Percentiles rank a stretch among this genome's conserved stretches.
Conservation (phyloP, 2,329 filamentous ascomycete species). For the Colletotrichum kahawae region DNA sequence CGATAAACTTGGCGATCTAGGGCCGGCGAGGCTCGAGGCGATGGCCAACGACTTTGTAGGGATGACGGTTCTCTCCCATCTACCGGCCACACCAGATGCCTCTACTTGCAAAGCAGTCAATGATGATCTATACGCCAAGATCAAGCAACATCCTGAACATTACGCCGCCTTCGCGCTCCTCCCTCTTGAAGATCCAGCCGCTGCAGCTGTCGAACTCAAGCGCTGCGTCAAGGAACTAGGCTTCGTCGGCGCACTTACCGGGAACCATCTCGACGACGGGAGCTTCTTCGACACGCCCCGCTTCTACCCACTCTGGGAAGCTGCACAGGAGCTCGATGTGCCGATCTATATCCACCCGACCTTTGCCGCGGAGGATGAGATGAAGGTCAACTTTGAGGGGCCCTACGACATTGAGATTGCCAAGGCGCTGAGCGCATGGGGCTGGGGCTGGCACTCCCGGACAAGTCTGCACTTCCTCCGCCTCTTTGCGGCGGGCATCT, state of each 20-base stretch:
- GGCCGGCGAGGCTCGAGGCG: neutral
- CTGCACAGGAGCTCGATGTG: constrained; percentile 49
- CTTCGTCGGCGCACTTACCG: constrained; percentile 34
- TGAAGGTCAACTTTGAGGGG: neutral
- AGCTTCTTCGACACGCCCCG: constrained; percentile 33
- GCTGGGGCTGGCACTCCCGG: constrained; percentile 13
- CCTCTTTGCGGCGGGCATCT: constrained; percentile 38
- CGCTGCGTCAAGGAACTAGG: constrained; percentile 32
- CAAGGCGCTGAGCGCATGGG: constrained; percentile 59
- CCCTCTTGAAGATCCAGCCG: constrained; percentile 25
- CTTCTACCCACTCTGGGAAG: constrained; percentile 34
- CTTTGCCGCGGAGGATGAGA: constrained; percentile 22
- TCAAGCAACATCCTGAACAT: constrained; percentile 35
- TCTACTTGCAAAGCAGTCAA: neutral
- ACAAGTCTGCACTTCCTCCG: constrained; percentile 34
- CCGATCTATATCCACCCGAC: constrained; percentile 56
- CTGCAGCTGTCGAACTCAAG: constrained; percentile 32
- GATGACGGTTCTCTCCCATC: constrained; percentile 1
- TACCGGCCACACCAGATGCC: neutral
- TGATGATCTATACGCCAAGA: neutral
- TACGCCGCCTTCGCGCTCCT: constrained; percentile 5
- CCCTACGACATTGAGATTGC: constrained; percentile 58
- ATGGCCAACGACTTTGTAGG: neutral
- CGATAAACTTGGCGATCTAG: neutral
- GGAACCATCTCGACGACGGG: constrained; percentile 26